These are phyloP conservation scores for Pinus tabuliformis DNA, from an alignment of 75 land plant genomes.

Conservation along the genomic window DNA sequence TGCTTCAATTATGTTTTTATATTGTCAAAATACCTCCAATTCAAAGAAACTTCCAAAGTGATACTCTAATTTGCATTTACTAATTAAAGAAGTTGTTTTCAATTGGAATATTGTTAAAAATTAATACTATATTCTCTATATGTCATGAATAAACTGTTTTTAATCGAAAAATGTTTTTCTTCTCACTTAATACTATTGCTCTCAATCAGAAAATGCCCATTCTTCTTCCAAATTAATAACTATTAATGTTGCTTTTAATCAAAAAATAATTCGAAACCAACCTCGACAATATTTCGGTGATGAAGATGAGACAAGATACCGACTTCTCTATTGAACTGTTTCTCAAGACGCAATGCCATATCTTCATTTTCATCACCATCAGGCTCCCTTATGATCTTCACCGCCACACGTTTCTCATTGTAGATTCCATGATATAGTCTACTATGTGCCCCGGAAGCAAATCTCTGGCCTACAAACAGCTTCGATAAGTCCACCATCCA, in stretches of 20 bases:
- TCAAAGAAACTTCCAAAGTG: background rate
- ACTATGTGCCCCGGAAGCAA: conserved; percentile 90
- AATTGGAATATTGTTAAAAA: background rate
- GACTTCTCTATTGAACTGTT: conserved; percentile 56
- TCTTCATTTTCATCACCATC: conserved; percentile 75
- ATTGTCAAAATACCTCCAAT: background rate
- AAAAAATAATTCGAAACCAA: conserved; percentile 10
- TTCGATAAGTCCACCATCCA: conserved; percentile 68
- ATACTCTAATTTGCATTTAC: background rate
- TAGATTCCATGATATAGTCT: conserved; percentile 85
- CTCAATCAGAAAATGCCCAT: background rate
- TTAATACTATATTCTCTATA: background rate
- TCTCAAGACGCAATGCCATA: conserved; percentile 47
- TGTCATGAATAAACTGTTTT: background rate
- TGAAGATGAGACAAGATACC: conserved; percentile 50
- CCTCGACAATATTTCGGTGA: conserved; percentile 72
- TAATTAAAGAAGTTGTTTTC: background rate
- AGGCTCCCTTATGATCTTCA: conserved; percentile 75
- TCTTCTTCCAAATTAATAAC: background rate
- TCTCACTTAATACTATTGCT: background rate
- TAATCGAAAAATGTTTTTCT: background rate
- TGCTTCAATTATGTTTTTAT: background rate
- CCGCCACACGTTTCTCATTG: conserved; percentile 77
- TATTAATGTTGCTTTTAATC: background rate
- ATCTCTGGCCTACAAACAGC: conserved; percentile 74